Evolutionary conservation across 1,284 basidiomycete species (phyloP), one percentile per base, ranked within the genome.

Genomic region (Leccinum angustisporum): DNA sequence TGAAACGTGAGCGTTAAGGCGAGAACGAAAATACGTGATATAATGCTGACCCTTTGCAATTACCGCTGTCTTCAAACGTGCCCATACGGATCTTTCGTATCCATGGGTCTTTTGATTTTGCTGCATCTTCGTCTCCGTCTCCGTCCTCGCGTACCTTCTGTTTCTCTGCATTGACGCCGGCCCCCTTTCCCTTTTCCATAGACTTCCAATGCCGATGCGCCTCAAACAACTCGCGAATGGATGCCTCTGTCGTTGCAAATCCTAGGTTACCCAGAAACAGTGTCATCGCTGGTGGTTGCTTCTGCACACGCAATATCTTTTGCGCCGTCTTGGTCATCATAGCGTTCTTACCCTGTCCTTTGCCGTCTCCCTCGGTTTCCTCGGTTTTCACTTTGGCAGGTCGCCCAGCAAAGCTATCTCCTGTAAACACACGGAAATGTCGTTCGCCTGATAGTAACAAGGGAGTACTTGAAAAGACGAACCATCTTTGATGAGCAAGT

Each of bases 401-500:
- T 57, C 90, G 79, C 27, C 90, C 90, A 7, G 80, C 77, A 68
- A 87, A 94, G 76, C 91, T 87, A 63, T 83, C 83, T 6, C 91
- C 92, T 94, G 67, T 54, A 59, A 27, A 31, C 30, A 30, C 1
- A 51, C 8, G 16, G 33, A 27, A 55, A 36, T 21, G 27, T 56
- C 34, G 7, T 34, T 64, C 18, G 21, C 56, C 46, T 34, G 65
- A 58, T 69, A 51, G 25, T n/a, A 13, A 75, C 66, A 21, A 10
- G 25, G 10, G 9, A 38, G 16, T 27, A 25, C 25, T 14, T 27
- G 38, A 34, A 34, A 9, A 36, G 50, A 63, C 84, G 55, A 62
- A 88, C 95, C 95, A 66, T 93, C 88, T 82, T 99, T 99, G 68
- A 99, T 98, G 56, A 99, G 84, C 31, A 99, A 77, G 61, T 89